Conservation (phyloP, 2,329 filamentous ascomycete species). For the Ophiosphaerella korrae region DNA sequence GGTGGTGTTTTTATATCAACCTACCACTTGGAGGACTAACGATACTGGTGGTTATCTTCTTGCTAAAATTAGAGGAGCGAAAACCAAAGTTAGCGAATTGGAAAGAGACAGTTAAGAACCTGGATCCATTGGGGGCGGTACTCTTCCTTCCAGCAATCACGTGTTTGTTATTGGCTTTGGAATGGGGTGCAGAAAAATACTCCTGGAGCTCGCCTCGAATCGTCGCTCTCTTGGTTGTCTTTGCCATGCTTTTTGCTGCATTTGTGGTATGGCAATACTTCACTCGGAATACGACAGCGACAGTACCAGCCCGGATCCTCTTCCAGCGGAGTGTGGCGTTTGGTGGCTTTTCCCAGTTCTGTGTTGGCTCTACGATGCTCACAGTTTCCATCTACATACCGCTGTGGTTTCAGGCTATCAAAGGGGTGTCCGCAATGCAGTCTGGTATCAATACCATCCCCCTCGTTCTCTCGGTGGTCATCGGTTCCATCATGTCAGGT, state of each 20-base stretch:
- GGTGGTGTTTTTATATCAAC: slow-evolving; percentile 58
- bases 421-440: slow-evolving; percentile 48
- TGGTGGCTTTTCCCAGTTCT: slow-evolving; percentile 48
- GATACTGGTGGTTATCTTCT: slow-evolving; percentile 35
- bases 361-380: slow-evolving; percentile 46
- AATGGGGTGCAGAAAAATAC: slow-evolving; percentile 55
- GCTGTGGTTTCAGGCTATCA: slow-evolving; percentile 56
- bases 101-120: slow-evolving; percentile 43
- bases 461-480: slow-evolving; percentile 51
- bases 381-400: slow-evolving; percentile 49
- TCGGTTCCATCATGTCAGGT: slow-evolving; percentile 49
- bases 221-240: slow-evolving; percentile 50
- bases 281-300: slow-evolving; percentile 49
- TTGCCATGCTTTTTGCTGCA: slow-evolving; percentile 44
- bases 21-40: slow-evolving; percentile 57
- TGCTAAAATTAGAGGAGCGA: slow-evolving; percentile 41
- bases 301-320: slow-evolving; percentile 50
- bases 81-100: slow-evolving; percentile 32
- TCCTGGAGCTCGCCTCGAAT: slow-evolving; percentile 49
- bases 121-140: slow-evolving; percentile 51
- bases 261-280: slow-evolving; percentile 48
- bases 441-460: slow-evolving; percentile 54
- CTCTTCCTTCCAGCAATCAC: slow-evolving; percentile 52
- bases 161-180: slow-evolving; percentile 53
- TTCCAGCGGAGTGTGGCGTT: slow-evolving; percentile 51